Base-by-base conservation (phyloP, 2,329 filamentous ascomycete species). In the Colletotrichum sp. region DNA sequence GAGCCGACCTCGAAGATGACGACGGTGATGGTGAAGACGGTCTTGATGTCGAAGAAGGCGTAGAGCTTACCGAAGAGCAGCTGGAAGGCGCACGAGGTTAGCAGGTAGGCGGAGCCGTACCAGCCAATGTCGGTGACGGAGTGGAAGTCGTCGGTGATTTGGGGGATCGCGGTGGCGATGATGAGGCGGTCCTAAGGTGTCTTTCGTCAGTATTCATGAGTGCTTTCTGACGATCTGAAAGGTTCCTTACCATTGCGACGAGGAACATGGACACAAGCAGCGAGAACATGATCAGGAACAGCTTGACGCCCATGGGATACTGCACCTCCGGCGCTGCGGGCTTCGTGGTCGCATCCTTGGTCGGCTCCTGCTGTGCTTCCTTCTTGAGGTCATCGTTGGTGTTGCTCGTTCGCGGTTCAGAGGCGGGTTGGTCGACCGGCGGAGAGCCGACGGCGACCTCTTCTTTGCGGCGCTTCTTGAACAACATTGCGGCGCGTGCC, bases 141-240 rank as follows among this genome's bases (percentile, higher is more conserved):
- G 66, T 80, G 79, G 60, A 82, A 82, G 21, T 81, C 79, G 76
- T 83, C 80, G 3, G 82, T 83, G 71, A 84, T 84, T 67, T 77
- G 77, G 13, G 82, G 82, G 8, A 83, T 80, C 8, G 81, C 81
- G 0, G 85, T 87, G 5, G 85, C 86, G 52, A 87, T 83, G 72
- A 87, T 87, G 6, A 85, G 86, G 82, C 86, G 84, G 75, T 71
- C 73, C 63, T 67, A 16, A 1, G 26, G 0, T 52, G 43, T 5
- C 36, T 43, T 21, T 0, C 0, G 6, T 52, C 3, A 52, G 6
- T 21, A 13, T 52, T 13, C 15, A 7, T 36, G 43, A 48, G n/a
- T 48, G n/a, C n/a, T 13, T 38, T 48, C 0, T 48, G 43, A 21
- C 10, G 5, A 3, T 18, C 21, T 24, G 60, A n/a, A 1, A 5